Evolutionary conservation across 2,329 filamentous ascomycete species (phyloP), one percentile per base, ranked within the genome.

Genomic region (Fusarium ambrosium): DNA sequence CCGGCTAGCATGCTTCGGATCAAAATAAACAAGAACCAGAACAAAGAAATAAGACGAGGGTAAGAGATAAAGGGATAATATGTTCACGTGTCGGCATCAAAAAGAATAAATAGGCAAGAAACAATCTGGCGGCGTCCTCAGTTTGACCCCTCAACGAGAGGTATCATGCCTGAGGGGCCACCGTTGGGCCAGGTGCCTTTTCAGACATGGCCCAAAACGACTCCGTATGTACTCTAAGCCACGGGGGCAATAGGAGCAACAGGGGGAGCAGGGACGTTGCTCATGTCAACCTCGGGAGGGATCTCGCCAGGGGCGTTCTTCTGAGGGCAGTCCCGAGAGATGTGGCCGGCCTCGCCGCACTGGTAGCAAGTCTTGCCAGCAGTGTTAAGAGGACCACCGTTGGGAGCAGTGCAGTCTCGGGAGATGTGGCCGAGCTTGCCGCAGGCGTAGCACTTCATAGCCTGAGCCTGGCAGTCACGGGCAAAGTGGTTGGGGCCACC

Each of bases 311-410:
- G 86, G 74, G 85, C 83, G 78, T 81, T 85, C 91, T 93, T 92
- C 91, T 95, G 85, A 69, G 95, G 93, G 88, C 97, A 98, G 79
- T 98, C 96, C 74, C 96, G 93, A 69, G 95, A 97, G 85, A 98
- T 98, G 86, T 98, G 96, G 63, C 97, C 97, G 68, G 95, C 92
- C 87, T 98, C 94, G 77, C 96, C 95, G 83, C 97, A 99, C 85
- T 95, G 93, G 88, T 99, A 99, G 91, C 97, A 99, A 75, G 95
- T 98, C 92, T 98, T 99, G 82, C 96, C 96, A 73, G 94, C 95
- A 75, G 95, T 97, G 90, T 97, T 98, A 77, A 98, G 89, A 56
- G 96, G 95, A 27, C 97, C 97, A 67, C 97, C 97, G 84, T 98
- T 98, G 75, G 97, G 96, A 72, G 96, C 95, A 56, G 95, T 98